Percentiles rank a stretch among this genome's conserved stretches.
These are phyloP conservation scores for Thozetella sp. DNA, from an alignment of 495 filamentous ascomycete genomes.

Conservation along the genomic window DNA sequence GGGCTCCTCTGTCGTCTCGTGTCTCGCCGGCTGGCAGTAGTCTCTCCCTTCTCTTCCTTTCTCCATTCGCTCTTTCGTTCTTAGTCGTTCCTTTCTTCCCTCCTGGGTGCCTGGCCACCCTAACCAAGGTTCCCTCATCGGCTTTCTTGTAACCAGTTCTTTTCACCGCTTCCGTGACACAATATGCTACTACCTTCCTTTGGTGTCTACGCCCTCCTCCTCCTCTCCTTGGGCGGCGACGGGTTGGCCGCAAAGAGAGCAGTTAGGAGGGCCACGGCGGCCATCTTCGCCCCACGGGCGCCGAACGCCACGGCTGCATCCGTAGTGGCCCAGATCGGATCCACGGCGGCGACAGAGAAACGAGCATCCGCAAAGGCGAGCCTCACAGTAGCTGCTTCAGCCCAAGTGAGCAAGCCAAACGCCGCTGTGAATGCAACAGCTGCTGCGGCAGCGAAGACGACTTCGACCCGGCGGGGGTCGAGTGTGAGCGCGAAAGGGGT, in stretches of 20 bases:
- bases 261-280: neutral
- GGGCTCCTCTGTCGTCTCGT: neutral
- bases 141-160: neutral
- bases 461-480: neutral
- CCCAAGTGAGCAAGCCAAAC: neutral
- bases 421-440: neutral
- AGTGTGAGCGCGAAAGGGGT: neutral
- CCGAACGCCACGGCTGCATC: neutral
- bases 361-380: neutral
- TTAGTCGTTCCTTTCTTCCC: neutral
- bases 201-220: neutral
- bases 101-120: neutral
- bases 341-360: neutral
- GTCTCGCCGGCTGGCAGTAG: neutral
- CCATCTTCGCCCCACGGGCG: neutral
- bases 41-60: neutral
- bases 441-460: neutral
- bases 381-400: neutral
- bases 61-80: neutral
- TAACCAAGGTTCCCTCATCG: too few relatives aligned
- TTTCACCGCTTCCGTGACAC: neutral
- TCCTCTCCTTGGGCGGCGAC: neutral
- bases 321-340: neutral
- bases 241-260: neutral
- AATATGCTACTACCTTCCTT: neutral